Evolutionary conservation across 352 stramenopile species (phyloP), one percentile per base, ranked within the genome.

Genomic region (Globisporangium canariense): DNA sequence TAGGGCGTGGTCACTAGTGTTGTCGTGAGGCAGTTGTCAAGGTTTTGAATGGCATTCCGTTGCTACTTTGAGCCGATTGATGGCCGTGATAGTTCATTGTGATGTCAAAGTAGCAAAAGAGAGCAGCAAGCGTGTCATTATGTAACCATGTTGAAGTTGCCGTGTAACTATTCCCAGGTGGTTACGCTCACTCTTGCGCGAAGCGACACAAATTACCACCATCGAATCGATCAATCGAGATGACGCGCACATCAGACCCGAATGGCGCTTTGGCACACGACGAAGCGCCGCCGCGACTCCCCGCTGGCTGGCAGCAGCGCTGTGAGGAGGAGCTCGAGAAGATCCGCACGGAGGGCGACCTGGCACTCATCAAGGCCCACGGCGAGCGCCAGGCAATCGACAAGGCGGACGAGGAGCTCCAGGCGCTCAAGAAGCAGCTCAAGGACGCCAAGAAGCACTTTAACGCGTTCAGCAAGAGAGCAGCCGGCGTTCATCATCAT

Each of bases 321-420:
- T 75, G 77, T 51, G 88, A 93, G 43, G 77, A 96, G 14, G 80
- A 94, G 61, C 77, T 98, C 60, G 91, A 96, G n/a, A 94, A 96
- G 65, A 90, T 93, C 55, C 81, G 81, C 16, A 84, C 79, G 0
- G 81, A 90, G 40, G 81, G 79, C 36, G 81, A 90, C 67, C 52
- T 90, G 57, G 74, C 73, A 61, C 74, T 90, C 7, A 82, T 90
- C 61, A 79, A 77, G 30, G 70, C 74, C 46, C 81, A 90, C 58
- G 93, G 96, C 57, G 97, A 97, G 90, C 89, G 75, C 47, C 90
- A 97, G 60, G 97, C 94, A 57, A 81, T 96, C 62, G 64, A 70
- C 7, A 77, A 88, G 58, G 72, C 94, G 0, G 96, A 98, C 59
- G 72, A 74, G 38, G 78, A 90, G 62, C 86, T 98, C 74, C 83